Evolutionary conservation across 1,139 yeast genomes (phyloP).

Genomic region (Geotrichum siamense): DNA sequence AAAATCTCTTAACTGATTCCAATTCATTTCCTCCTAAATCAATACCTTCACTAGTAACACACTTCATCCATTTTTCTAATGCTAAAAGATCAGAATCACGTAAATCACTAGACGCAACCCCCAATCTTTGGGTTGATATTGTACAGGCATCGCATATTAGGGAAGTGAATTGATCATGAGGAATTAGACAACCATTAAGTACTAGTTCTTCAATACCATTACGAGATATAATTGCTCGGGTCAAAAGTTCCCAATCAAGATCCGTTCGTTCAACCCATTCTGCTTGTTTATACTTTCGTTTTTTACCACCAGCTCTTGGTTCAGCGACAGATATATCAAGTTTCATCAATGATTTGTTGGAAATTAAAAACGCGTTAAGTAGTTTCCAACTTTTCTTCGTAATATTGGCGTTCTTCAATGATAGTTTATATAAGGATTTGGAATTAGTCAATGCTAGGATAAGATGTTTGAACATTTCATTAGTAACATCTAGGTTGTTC

Average conservation of each 20-base stretch:
- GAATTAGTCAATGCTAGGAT: constrained; percentile 55
- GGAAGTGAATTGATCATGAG: constrained; percentile 38
- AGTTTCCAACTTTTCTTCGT: constrained; percentile 65
- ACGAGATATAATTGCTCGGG: constrained; percentile 48
- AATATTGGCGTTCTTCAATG: constrained; percentile 70
- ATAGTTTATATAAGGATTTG: constrained; percentile 61
- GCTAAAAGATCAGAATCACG: constrained; percentile 48
- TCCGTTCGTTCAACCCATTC: constrained; percentile 45
- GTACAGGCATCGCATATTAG: constrained; percentile 53
- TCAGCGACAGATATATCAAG: constrained; percentile 44
- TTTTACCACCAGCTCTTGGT: constrained; percentile 15
- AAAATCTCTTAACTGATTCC: not conserved
- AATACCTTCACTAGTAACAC: constrained; percentile 60
- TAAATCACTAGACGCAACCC: constrained; percentile 68
- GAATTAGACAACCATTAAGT: constrained; percentile 68
- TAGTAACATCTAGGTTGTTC: constrained; percentile 73
- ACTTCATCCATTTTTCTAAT: constrained; percentile 56
- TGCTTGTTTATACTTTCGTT: constrained; percentile 12
- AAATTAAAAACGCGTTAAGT: constrained; percentile 62
- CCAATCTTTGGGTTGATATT: constrained; percentile 57
- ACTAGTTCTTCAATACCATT: constrained; percentile 83
- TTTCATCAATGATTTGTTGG: constrained; percentile 51
- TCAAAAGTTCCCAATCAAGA: constrained; percentile 72
- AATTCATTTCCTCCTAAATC: constrained; percentile 59
- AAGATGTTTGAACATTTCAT: constrained; percentile 64